Conservation (phyloP, 108 stramenopile species). For the Licmophora abbreviata region DNA sequence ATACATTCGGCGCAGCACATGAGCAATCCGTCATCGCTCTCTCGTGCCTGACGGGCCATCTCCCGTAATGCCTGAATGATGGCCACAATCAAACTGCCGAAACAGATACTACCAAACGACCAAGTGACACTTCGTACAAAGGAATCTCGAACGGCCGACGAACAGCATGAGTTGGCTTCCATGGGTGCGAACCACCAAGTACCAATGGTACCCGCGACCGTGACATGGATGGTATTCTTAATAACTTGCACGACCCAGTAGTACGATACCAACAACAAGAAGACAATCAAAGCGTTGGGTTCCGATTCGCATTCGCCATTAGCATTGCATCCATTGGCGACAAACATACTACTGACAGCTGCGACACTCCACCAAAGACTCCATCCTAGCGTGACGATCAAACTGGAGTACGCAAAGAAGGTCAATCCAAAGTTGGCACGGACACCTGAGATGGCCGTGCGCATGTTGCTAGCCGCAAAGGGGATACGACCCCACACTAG, state of each 20-base stretch:
- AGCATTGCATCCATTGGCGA: slow-evolving; percentile 28
- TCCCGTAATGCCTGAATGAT: slow-evolving; percentile 42
- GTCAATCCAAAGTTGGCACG: slow-evolving; percentile 54
- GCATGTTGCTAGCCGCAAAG: slow-evolving; percentile 67
- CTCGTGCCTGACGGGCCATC: slow-evolving; percentile 27
- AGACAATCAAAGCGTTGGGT: slow-evolving; percentile 14
- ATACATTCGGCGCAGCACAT: slow-evolving; percentile 61
- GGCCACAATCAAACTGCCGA: slow-evolving; percentile 71
- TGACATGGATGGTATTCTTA: slow-evolving; percentile 72
- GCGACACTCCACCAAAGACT: not conserved
- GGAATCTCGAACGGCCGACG: slow-evolving; percentile 40
- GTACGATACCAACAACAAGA: slow-evolving; percentile 58
- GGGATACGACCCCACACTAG: slow-evolving; percentile 68
- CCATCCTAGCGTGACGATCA: slow-evolving; percentile 49
- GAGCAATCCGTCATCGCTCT: slow-evolving; percentile 39
- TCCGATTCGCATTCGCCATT: slow-evolving; percentile 9
- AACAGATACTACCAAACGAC: slow-evolving; percentile 65
- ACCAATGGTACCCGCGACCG: slow-evolving; percentile 76
- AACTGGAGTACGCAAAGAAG: slow-evolving; percentile 46
- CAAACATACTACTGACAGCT: slow-evolving; percentile 21
- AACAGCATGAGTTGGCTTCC: slow-evolving; percentile 56
- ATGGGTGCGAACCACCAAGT: slow-evolving; percentile 82
- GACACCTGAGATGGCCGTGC: slow-evolving; percentile 61
- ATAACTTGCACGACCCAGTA: slow-evolving; percentile 78
- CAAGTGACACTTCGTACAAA: slow-evolving; percentile 51